phyloP scores from a whole-genome alignment of 352 stramenopile genomes.

The Halophytophthora polymorphica region DNA sequence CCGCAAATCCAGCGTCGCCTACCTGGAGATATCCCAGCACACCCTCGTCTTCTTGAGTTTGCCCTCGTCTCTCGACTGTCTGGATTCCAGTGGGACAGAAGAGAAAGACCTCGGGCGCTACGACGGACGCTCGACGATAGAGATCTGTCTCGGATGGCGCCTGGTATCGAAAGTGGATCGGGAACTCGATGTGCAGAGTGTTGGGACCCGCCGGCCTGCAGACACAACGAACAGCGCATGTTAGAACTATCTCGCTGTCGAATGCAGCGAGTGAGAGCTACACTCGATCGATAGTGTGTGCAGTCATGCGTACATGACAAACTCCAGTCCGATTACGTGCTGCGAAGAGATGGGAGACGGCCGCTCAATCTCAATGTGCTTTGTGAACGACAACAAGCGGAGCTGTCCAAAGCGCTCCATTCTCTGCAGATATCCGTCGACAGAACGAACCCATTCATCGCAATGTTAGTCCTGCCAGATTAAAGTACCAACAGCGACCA shows the following conservation, averaged over 20 bases:
- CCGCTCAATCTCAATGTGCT: conserved; percentile 68
- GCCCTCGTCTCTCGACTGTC: neutral
- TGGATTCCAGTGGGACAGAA: conserved; percentile 12
- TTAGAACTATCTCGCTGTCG: neutral
- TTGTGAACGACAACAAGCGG: conserved; percentile 37
- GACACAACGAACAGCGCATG: neutral
- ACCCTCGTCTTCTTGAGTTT: conserved; percentile 5
- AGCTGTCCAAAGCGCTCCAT: conserved; percentile 55
- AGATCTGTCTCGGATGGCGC: conserved; percentile 33
- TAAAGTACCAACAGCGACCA: neutral
- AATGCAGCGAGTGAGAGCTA: neutral
- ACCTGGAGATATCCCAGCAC: conserved; percentile 19
- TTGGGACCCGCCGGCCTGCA: conserved; percentile 11
- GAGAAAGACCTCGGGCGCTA: conserved; percentile 46
- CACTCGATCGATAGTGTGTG: neutral
- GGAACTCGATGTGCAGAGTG: conserved; percentile 33
- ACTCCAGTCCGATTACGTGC: conserved; percentile 44
- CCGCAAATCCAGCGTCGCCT: neutral
- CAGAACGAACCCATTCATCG: neutral
- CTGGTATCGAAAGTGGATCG: conserved; percentile 68
- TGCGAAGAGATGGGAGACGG: conserved; percentile 49
- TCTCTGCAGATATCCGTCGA: conserved; percentile 22
- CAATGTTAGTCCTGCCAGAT: neutral
- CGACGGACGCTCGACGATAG: conserved; percentile 36
- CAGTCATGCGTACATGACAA: conserved; percentile 32